phyloP scores from a whole-genome alignment of 2,329 filamentous ascomycete species.

The Arthrocladium fulminans region DNA sequence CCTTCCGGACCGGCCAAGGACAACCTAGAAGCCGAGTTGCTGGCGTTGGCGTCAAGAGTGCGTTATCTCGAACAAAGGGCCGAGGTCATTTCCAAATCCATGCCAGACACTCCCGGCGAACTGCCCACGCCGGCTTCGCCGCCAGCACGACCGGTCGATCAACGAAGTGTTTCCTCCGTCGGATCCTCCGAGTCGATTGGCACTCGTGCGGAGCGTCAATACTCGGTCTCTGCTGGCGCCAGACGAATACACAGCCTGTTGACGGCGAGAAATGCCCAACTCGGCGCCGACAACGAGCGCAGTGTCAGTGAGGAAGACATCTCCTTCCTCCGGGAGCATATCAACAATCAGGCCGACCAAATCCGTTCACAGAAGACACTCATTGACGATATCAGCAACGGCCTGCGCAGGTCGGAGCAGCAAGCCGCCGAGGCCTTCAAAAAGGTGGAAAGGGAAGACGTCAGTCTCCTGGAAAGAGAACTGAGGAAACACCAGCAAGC shows the following conservation, averaged over 20 bases:
- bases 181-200: conserved; percentile 28
- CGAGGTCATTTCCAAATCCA: conserved; percentile 48
- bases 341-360: conserved; percentile 87
- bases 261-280: conserved; percentile 29
- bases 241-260: conserved; percentile 31
- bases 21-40: conserved; percentile 72
- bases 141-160: conserved; percentile 48
- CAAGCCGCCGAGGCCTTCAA: conserved; percentile 75
- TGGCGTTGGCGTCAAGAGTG: conserved; percentile 66
- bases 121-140: conserved; percentile 49
- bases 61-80: conserved; percentile 75
- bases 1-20: conserved; percentile 65
- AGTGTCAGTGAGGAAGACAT: conserved; percentile 70
- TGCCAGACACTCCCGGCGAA: conserved; percentile 79
- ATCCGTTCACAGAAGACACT: conserved; percentile 81
- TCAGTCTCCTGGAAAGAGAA: conserved; percentile 82
- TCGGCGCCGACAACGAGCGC: conserved; percentile 41
- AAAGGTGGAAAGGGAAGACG: conserved; percentile 75
- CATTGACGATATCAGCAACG: conserved; percentile 74
- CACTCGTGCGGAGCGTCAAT: conserved; percentile 21
- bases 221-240: conserved; percentile 24
- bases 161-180: conserved; percentile 28
- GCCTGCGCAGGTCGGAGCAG: conserved; percentile 76
- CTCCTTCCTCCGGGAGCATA: conserved; percentile 75
- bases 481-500: conserved; percentile 95